A percentile compares a stretch with the other conserved stretches of the same genome.
phyloP scores from a whole-genome alignment of 2,329 filamentous ascomycete genomes.

The Colletotrichum tabaci region DNA sequence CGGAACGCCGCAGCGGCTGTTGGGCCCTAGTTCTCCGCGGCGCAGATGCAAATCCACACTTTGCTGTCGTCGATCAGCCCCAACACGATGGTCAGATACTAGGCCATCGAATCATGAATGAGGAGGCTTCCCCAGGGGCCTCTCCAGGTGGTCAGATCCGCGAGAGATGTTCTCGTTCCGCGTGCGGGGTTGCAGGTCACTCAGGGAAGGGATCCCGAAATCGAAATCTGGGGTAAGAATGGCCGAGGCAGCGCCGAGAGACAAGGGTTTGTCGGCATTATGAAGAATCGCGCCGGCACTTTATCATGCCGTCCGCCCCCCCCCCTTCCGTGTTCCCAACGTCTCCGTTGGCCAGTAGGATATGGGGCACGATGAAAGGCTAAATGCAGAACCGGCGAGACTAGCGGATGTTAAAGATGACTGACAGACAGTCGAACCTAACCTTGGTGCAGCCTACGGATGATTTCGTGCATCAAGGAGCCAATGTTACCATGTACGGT shows the following conservation, averaged over 20 bases:
- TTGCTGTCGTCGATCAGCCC: background rate
- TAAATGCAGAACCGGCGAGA: background rate
- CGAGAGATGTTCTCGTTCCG: slow-evolving; percentile 3
- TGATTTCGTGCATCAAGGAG: background rate
- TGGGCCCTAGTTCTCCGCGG: slow-evolving; percentile 5
- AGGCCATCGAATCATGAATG: slow-evolving; percentile 17
- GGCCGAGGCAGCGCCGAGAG: slow-evolving; percentile 30
- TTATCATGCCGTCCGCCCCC: slow-evolving; percentile 15
- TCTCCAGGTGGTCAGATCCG: slow-evolving; percentile 8
- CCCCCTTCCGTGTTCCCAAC: background rate
- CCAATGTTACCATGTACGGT: background rate
- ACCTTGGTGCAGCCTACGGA: background rate
- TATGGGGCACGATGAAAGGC: slow-evolving; percentile 1
- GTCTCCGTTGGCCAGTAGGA: background rate
- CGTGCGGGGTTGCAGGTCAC: slow-evolving; percentile 30
- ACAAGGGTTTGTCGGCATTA: slow-evolving; percentile 17
- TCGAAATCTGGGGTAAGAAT: slow-evolving; percentile 34
- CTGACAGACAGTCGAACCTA: background rate
- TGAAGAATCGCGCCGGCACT: background rate
- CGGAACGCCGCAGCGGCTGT: background rate
- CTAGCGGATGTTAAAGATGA: too few species aligned
- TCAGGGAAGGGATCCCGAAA: slow-evolving; percentile 8
- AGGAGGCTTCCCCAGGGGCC: background rate
- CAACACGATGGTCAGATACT: slow-evolving; percentile 5
- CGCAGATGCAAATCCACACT: background rate